Conservation (phyloP, 164 flowering plant species). For the Magnolia kwangsiensis region DNA sequence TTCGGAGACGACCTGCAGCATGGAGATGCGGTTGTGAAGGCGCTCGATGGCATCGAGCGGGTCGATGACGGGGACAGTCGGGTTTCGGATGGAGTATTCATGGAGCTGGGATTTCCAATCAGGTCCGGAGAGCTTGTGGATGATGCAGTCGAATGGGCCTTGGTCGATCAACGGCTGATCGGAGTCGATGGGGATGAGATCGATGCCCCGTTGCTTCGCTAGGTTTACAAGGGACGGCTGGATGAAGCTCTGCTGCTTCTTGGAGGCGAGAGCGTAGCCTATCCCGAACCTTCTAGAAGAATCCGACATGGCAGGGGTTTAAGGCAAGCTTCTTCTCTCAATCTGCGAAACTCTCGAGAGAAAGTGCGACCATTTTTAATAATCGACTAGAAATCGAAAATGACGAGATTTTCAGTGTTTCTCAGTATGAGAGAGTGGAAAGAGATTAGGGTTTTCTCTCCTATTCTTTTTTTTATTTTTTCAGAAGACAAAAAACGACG, state of each 20-base stretch:
- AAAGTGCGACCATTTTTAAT: too few species aligned
- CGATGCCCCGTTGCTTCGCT: slow-evolving; percentile 30
- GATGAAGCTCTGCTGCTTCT: slow-evolving; percentile 39
- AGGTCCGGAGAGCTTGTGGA: slow-evolving; percentile 36
- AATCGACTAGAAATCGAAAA: too few species aligned
- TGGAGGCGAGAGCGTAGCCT: slow-evolving; percentile 40
- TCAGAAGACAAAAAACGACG: not conserved
- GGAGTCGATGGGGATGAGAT: slow-evolving; percentile 31
- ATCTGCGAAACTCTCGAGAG: too few species aligned
- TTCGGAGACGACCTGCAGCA: slow-evolving; percentile 76
- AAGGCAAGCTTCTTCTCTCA: too few species aligned
- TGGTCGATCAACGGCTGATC: slow-evolving; percentile 29
- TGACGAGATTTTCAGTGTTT: too few species aligned
- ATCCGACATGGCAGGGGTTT: not conserved
- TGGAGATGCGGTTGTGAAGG: slow-evolving; percentile 64
- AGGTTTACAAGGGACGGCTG: slow-evolving; percentile 32
- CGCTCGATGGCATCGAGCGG: slow-evolving; percentile 30
- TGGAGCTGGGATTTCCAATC: slow-evolving; percentile 33
- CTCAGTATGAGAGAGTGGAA: too few species aligned
- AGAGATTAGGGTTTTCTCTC: too few species aligned
- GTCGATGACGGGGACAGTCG: slow-evolving; percentile 32
- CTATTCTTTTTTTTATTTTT: too few species aligned
- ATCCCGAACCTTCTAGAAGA: slow-evolving; percentile 19
- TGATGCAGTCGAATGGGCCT: slow-evolving; percentile 41
- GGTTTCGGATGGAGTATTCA: slow-evolving; percentile 19